Base-by-base conservation (phyloP, 2,329 filamentous ascomycete genomes). In the Aspergillus sp. region DNA sequence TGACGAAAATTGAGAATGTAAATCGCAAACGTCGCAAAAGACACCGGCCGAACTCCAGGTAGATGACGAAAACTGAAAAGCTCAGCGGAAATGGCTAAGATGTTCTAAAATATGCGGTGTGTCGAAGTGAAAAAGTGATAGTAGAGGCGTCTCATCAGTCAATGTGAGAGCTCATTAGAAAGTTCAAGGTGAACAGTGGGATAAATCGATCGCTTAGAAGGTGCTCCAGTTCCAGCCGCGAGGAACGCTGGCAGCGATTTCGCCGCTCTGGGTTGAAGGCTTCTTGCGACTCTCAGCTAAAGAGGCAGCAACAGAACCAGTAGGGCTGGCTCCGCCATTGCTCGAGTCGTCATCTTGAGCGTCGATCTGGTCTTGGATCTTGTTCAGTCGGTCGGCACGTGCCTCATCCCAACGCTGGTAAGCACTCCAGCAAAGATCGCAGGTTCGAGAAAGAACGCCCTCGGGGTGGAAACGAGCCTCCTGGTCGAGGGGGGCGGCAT, bases 181-280 rank as follows among this genome's bases (percentile, higher is more conserved):
- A 33, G 54, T 58, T 20, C 27, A 30, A 30, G 27, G 27, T 30
- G 44, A 50, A 11, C 30, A 41, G 37, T 47, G 8, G 5, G 15
- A 11, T 11, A 11, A 20, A 24, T 57, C 41, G 47, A 59, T 54
- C 49, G 27, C 44, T 76, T 73, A 86, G 66, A 86, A 86, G 34
- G 83, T 86, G 73, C 83, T 85, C 83, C 83, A 86, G 68, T 82
- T 82, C 83, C 83, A 86, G 66, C 83, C 82, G 52, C 79, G 78
- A 52, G 83, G 82, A 56, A 84, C 77, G 66, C 82, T 85, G 24
- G 82, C 82, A 24, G 82, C 74, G 56, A 81, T 79, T 56, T 81
- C 80, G 19, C 69, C 61, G 13, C 70, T 69, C 55, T 75, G 70
- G 15, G 64, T 58, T 41, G 64, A 58, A 34, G 66, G 59, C 11